A percentile compares a stretch with the other conserved stretches of the same genome.
Conservation (phyloP, 148 eudicot genomes). For the Persicaria maculosa region DNA sequence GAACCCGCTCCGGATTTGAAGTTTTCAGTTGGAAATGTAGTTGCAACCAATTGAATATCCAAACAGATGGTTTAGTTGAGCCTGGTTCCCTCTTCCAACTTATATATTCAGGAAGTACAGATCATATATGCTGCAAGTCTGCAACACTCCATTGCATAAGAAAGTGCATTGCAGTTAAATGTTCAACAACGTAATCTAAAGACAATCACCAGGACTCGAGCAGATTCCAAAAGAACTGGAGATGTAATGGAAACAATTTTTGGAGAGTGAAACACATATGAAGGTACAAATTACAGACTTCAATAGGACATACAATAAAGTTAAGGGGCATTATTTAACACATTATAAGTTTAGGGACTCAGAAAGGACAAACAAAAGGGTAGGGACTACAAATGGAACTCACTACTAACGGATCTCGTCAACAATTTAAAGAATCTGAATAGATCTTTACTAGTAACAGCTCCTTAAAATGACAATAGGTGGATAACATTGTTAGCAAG, state of each 20-base stretch:
- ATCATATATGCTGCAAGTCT: constrained; percentile 1
- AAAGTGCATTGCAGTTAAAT: background rate
- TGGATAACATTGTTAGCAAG: background rate
- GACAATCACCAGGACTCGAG: background rate
- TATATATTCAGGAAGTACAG: background rate
- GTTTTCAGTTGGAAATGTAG: background rate
- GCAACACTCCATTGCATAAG: constrained; percentile 9
- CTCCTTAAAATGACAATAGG: background rate
- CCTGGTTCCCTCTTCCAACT: constrained; percentile 1
- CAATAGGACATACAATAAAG: background rate
- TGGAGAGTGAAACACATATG: background rate
- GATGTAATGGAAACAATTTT: background rate
- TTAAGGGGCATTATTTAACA: background rate
- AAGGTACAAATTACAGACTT: background rate
- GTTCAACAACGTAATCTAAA: background rate
- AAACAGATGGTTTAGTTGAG: constrained; percentile 2
- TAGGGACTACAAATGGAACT: background rate
- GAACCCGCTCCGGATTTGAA: background rate
- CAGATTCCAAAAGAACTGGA: background rate
- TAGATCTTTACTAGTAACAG: background rate
- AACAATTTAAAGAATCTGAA: background rate
- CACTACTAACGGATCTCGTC: background rate
- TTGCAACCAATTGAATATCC: constrained; percentile 8
- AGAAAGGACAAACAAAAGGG: background rate
- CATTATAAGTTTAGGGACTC: background rate